Evolutionary conservation across 2,329 filamentous ascomycete species (phyloP).

Genomic region (Pyrenophora teres): DNA sequence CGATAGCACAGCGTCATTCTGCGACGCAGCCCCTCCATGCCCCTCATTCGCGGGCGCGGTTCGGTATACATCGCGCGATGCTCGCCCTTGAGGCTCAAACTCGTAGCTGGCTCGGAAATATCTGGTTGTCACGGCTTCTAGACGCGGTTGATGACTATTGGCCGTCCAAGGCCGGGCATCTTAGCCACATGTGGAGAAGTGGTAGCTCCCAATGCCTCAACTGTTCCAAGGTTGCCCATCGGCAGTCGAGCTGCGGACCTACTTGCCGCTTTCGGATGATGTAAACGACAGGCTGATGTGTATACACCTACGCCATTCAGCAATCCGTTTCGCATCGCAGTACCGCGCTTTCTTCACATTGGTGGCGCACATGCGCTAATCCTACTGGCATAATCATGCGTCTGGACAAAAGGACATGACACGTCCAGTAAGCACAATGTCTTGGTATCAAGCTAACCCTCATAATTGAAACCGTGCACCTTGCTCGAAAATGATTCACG

Average conservation of each 20-base stretch:
- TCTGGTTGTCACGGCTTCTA: conserved; percentile 1
- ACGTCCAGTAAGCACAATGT: neutral
- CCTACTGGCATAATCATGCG: too few relatives aligned
- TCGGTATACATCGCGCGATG: conserved; percentile 28
- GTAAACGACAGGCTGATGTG: conserved; percentile 10
- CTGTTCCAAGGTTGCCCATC: too few relatives aligned
- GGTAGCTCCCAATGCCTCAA: neutral
- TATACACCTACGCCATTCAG: conserved; percentile 11
- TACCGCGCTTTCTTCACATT: neutral
- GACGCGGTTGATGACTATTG: conserved; percentile 16
- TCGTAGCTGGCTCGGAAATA: conserved; percentile 29
- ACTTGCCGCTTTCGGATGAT: conserved; percentile 25
- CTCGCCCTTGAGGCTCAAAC: conserved; percentile 36
- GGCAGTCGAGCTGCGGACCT: conserved; percentile 19
- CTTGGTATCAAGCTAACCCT: conserved; percentile 2
- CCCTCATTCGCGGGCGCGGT: conserved; percentile 33
- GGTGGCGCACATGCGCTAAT: neutral
- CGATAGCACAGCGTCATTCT: conserved; percentile 22
- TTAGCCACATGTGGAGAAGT: conserved; percentile 26
- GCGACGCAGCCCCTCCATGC: conserved; percentile 27
- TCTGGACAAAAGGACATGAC: too few relatives aligned
- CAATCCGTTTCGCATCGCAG: neutral
- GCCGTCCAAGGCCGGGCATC: conserved; percentile 16
- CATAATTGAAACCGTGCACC: neutral
- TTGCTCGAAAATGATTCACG: neutral